phyloP scores from a whole-genome alignment of 2,329 filamentous ascomycete genomes.

The Aureobasidium lini region DNA sequence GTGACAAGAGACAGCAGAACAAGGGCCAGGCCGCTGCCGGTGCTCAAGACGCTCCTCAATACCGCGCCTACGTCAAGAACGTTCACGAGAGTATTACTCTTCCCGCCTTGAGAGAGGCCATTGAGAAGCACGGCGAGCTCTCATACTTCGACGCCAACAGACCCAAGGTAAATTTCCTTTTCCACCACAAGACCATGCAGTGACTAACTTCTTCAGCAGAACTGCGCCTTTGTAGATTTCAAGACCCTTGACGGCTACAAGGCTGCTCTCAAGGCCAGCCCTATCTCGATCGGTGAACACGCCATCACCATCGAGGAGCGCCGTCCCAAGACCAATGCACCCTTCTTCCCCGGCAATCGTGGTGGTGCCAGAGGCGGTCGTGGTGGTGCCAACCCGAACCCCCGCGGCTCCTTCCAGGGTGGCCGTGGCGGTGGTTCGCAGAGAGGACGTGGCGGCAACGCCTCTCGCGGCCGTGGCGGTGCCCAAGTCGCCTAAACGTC shows the following conservation, averaged over 20 bases:
- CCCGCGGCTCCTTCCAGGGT: constrained; percentile 61
- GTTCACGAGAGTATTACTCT: constrained; percentile 82
- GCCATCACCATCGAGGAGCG: constrained; percentile 84
- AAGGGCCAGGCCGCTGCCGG: constrained; percentile 56
- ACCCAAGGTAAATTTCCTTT: constrained; percentile 56
- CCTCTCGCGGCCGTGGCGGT: constrained; percentile 21
- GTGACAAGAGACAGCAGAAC: constrained; percentile 70
- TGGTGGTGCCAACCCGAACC: constrained; percentile 32
- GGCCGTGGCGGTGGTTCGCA: constrained; percentile 52
- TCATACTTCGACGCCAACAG: constrained; percentile 58
- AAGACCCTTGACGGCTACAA: constrained; percentile 72
- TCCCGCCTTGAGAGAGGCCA: constrained; percentile 59
- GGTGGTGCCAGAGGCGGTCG: constrained; percentile 34
- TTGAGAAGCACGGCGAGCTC: constrained; percentile 62
- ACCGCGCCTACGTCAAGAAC: constrained; percentile 88
- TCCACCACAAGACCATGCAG: background rate
- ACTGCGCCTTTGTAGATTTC: constrained; percentile 96
- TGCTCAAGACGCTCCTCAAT: constrained; percentile 69
- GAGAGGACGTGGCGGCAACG: constrained; percentile 37
- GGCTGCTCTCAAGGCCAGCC: constrained; percentile 75
- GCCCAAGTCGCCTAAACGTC: constrained; percentile 19
- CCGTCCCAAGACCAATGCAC: constrained; percentile 47
- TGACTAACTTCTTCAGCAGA: constrained; percentile 45
- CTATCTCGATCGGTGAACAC: constrained; percentile 75
- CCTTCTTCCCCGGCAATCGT: constrained; percentile 28